phyloP scores from a whole-genome alignment of 805 yeast species.

The Lipomyces chichibuensis region DNA sequence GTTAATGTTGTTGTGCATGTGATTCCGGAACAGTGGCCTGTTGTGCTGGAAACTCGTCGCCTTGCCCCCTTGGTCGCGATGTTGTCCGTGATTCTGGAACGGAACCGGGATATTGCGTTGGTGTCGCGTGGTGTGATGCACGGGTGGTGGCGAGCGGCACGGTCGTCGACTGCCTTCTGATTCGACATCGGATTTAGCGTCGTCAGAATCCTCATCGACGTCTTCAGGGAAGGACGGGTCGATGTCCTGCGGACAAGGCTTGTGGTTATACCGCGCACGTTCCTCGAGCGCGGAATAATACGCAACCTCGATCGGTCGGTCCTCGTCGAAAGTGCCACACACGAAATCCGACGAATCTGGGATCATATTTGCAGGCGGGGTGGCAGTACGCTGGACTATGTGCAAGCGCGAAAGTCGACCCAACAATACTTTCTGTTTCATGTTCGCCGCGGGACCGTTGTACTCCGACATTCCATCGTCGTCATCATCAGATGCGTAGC shows the following conservation, averaged over 20 bases:
- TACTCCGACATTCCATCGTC: constrained; percentile 12
- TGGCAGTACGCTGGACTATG: constrained; percentile 32
- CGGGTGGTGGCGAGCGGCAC: constrained; percentile 15
- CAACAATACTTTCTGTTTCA: not conserved
- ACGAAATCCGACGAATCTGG: constrained; percentile 40
- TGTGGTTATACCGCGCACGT: constrained; percentile 13
- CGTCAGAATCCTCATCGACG: constrained; percentile 23
- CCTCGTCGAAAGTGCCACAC: constrained; percentile 39
- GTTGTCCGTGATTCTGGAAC: not conserved
- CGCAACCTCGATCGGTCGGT: constrained; percentile 37
- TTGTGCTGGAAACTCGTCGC: constrained; percentile 23
- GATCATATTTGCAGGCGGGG: constrained; percentile 36
- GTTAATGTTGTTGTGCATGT: not conserved
- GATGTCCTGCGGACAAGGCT: constrained; percentile 37
- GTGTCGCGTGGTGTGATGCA: not conserved
- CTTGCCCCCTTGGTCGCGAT: not conserved
- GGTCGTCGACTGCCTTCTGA: constrained; percentile 6
- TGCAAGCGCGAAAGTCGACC: not conserved
- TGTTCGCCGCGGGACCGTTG: constrained; percentile 8
- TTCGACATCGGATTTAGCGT: constrained; percentile 9
- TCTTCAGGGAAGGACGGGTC: constrained; percentile 40
- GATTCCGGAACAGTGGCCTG: constrained; percentile 2
- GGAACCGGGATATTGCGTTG: not conserved
- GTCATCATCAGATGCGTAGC: constrained; percentile 33
- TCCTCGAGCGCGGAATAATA: constrained; percentile 35